These are phyloP conservation scores for Didymella lethalis DNA, from an alignment of 2,329 filamentous ascomycete species.

Conservation along the genomic window DNA sequence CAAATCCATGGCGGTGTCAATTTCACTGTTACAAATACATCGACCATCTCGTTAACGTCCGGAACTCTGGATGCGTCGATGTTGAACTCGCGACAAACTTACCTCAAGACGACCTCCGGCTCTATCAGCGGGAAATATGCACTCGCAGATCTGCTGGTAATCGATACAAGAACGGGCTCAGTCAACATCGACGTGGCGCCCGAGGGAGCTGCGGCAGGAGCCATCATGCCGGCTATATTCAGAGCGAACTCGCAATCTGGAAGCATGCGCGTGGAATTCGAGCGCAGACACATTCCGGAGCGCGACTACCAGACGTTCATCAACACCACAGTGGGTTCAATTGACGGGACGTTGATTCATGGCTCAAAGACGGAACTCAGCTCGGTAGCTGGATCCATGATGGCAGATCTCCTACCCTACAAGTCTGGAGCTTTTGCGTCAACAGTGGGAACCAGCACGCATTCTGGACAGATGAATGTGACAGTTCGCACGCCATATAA, in stretches of 20 bases:
- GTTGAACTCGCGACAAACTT: slow-evolving; percentile 51
- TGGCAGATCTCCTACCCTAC: slow-evolving; percentile 50
- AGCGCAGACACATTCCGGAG: slow-evolving; percentile 47
- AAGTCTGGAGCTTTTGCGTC: slow-evolving; percentile 37
- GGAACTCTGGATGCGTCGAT: slow-evolving; percentile 46
- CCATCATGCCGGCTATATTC: slow-evolving; percentile 49
- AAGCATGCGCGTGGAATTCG: slow-evolving; percentile 49
- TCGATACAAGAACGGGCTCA: slow-evolving; percentile 53
- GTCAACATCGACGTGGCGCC: slow-evolving; percentile 53
- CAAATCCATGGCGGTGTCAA: slow-evolving; percentile 45
- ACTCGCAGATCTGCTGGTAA: slow-evolving; percentile 51
- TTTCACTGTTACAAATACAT: slow-evolving; percentile 44
- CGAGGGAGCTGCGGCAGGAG: slow-evolving; percentile 39
- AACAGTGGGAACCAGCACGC: slow-evolving; percentile 45
- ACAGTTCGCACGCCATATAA: slow-evolving; percentile 47
- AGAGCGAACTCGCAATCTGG: slow-evolving; percentile 47
- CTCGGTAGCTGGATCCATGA: slow-evolving; percentile 51
- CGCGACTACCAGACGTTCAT: slow-evolving; percentile 54
- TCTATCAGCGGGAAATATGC: slow-evolving; percentile 54
- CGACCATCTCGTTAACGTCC: slow-evolving; percentile 45
- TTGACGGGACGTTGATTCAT: slow-evolving; percentile 53
- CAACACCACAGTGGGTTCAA: slow-evolving; percentile 49
- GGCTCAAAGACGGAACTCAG: slow-evolving; percentile 49
- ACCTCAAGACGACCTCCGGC: slow-evolving; percentile 51
- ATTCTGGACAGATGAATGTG: slow-evolving; percentile 47